Evolutionary conservation across 345 rosid species (phyloP), one percentile per base, ranked within the genome.

Genomic region (Cardamine chenopodiifolia): DNA sequence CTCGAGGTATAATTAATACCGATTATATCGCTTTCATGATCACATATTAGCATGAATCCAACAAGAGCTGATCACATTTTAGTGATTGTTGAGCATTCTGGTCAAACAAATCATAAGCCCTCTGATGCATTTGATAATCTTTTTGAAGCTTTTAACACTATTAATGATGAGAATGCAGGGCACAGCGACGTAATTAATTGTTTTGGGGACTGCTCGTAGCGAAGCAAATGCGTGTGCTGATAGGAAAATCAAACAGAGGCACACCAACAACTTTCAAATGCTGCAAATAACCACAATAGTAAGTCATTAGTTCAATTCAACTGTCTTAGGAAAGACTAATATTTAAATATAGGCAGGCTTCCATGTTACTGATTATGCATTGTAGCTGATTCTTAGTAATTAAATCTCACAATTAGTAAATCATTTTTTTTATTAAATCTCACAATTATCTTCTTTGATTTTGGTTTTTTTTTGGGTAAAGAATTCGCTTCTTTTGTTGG

Each of bases 101-200:
- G 14, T 50, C 37, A 25, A 72, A 35, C 53, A 72, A 62, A 42
- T 61, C 52, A 61, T 34, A 56, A 42, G 9, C 63, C 7, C 12
- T 29, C 20, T 70, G 37, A 70, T 42, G 26, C 57, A 9, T 57
- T 69, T 69, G 73, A 40, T 13, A 5, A 22, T 0, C 5, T 35
- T 35, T 67, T 49, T 12, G 34, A 3, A 47, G 25, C 7, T 14
- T 20, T 59, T n/a, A 39, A 74, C 31, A 17, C 56, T 68, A 67
- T 8, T 12, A 37, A 13, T 44, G 66, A 34, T 23, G 65, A 81
- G 63, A 19, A 56, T 77, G 83, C 85, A 84, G 86, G 87, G 11
- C 84, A 83, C 64, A 66, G 70, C 63, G 84, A 83, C 74, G 18
- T 82, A 56, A 77, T 82, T 70, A 75, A 79, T 52, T 81, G 71